These are phyloP conservation scores for Pyrenochaeta sp. DNA, from an alignment of 2,329 filamentous ascomycete genomes.

Conservation along the genomic window DNA sequence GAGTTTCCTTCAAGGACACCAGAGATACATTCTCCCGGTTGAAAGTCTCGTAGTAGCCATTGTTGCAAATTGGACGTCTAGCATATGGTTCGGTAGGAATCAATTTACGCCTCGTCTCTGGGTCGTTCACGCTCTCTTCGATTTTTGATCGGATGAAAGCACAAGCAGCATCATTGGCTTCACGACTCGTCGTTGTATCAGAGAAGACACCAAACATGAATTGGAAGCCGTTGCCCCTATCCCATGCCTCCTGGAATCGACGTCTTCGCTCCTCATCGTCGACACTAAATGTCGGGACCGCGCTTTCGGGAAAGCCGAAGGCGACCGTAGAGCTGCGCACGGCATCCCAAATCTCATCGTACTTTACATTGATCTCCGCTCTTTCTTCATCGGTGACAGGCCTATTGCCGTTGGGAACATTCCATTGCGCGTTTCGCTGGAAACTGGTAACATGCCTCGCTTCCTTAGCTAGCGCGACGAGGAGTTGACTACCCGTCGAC, in stretches of 20 bases:
- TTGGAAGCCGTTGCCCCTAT: slow-evolving; percentile 32
- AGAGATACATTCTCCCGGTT: slow-evolving; percentile 50
- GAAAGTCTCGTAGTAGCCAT: slow-evolving; percentile 53
- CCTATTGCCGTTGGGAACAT: not conserved
- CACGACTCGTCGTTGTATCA: slow-evolving; percentile 34
- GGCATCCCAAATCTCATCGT: not conserved
- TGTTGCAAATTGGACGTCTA: slow-evolving; percentile 52
- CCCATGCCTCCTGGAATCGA: slow-evolving; percentile 17
- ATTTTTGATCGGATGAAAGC: slow-evolving; percentile 52
- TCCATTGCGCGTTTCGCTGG: not conserved
- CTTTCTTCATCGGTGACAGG: not conserved
- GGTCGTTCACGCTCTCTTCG: slow-evolving; percentile 47
- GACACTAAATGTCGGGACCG: not conserved
- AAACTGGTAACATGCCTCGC: slow-evolving; percentile 60
- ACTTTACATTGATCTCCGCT: not conserved
- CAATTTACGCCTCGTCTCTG: slow-evolving; percentile 51
- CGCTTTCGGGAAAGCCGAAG: not conserved
- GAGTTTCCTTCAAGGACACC: slow-evolving; percentile 49
- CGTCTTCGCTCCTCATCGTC: slow-evolving; percentile 13
- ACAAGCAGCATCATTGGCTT: slow-evolving; percentile 49
- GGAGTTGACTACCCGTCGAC: slow-evolving; percentile 67
- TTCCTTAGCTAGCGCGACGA: slow-evolving; percentile 20
- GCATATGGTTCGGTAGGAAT: slow-evolving; percentile 52
- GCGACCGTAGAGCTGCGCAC: not conserved
- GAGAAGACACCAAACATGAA: slow-evolving; percentile 40